Evolutionary conservation across 768 basidiomycete species (phyloP).

Genomic region (Lactifluus piperatus): DNA sequence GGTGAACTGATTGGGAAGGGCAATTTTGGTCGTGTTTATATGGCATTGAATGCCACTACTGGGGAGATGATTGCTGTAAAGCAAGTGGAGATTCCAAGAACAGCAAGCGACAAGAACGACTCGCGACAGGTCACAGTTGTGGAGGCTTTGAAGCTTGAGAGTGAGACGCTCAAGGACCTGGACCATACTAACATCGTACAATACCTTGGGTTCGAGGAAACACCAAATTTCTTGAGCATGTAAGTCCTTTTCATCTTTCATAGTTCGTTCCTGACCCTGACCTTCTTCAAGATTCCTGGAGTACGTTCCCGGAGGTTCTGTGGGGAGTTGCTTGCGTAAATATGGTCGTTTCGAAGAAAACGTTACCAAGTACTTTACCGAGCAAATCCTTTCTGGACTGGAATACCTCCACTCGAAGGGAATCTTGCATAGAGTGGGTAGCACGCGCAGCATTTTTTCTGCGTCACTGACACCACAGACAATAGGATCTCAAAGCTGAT

Average conservation of each 20-base stretch:
- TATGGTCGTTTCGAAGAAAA: slow-evolving; percentile 90
- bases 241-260: slow-evolving; percentile 34
- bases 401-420: slow-evolving; percentile 88
- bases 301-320: slow-evolving; percentile 96
- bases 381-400: slow-evolving; percentile 84
- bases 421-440: slow-evolving; percentile 81
- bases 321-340: slow-evolving; percentile 82
- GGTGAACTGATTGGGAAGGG: slow-evolving; percentile 97
- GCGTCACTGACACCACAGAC: slow-evolving; percentile 4
- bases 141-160: slow-evolving; percentile 89
- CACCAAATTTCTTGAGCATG: slow-evolving; percentile 85
- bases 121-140: slow-evolving; percentile 77
- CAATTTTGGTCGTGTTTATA: slow-evolving; percentile 92
- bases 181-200: slow-evolving; percentile 98
- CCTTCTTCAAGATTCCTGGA: slow-evolving; percentile 73
- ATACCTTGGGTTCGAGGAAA: slow-evolving; percentile 93
- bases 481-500: slow-evolving; percentile 91
- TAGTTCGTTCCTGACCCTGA: not conserved
- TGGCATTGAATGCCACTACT: slow-evolving; percentile 91
- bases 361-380: slow-evolving; percentile 87
- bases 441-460: not conserved
- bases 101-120: slow-evolving; percentile 86
- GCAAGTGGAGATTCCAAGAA: slow-evolving; percentile 92
- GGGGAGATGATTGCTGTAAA: slow-evolving; percentile 99
- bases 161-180: slow-evolving; percentile 90